Base-by-base conservation (phyloP, 768 basidiomycete genomes). In the Pholiota microspora region DNA sequence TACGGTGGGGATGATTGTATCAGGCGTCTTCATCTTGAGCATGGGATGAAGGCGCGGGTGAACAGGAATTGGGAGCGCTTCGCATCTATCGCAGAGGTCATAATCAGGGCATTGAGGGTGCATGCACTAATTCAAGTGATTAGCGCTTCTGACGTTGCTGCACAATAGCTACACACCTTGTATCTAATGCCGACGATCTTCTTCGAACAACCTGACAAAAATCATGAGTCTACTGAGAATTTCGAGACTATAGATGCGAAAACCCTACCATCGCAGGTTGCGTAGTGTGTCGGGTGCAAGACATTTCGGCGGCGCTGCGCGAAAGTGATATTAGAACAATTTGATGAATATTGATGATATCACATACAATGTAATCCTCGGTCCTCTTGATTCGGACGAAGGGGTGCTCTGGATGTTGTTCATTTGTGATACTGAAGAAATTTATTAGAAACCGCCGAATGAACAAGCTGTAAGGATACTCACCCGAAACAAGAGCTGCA, bases 41-140 rank as follows among this genome's bases (percentile, higher is more conserved):
- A 95, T 56, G 0, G 86, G 82, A 63, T 95, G 93, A 28, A 70
- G 80, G 10, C 67, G 54, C 0, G 90, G 89, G 66, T 95, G 92
- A 10, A 89, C 74, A 4, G 84, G 71, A 55, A 93, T 88, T 0
- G 92, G 92, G 53, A 83, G 77, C 4, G 90, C 85, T 70, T 94
- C 92, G 69, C 93, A 95, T 49, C 68, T 69, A 54, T 77, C 74
- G 70, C 92, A 95, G 15, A 94, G 76, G 63, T 95, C 93, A 60
- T 84, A 93, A 67, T 94, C 89, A 0, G 80, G 77, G 70, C 93
- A 95, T 3, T 73, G 71, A 12, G 82, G 76, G 64, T 92, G 84
- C 82, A 91, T 85, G 70, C 93, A 95, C 87, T 89, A 58, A 1
- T 25, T 7, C 27, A 57, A 49, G 38, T 25, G 36, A 50, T 35